A percentile compares a stretch with the other conserved stretches of the same genome.
phyloP scores from a whole-genome alignment of 768 basidiomycete species.

The Pulveroboletus sp. region DNA sequence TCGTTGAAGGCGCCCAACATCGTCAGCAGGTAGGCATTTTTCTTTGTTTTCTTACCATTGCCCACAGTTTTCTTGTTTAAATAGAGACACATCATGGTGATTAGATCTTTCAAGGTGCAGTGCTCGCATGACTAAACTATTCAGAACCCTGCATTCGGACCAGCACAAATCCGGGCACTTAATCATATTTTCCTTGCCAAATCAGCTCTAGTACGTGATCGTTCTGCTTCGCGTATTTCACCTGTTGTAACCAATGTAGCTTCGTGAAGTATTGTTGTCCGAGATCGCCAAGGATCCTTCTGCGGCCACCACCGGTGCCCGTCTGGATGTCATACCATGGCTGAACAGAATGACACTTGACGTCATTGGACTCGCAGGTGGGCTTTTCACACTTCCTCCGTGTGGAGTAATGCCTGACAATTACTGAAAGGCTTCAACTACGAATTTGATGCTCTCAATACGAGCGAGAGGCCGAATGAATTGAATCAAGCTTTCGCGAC shows the following conservation, averaged over 20 bases:
- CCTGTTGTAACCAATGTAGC: constrained; percentile 11
- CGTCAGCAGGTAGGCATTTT: constrained; percentile 31
- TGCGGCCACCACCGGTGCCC: background rate
- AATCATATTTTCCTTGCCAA: constrained; percentile 58
- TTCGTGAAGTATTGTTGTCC: constrained; percentile 42
- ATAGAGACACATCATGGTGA: constrained; percentile 27
- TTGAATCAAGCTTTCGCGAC: constrained; percentile 30
- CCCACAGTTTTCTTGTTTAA: background rate
- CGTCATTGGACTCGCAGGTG: constrained; percentile 34
- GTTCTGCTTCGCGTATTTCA: background rate
- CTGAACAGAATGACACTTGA: constrained; percentile 36
- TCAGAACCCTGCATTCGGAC: constrained; percentile 63
- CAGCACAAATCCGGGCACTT: constrained; percentile 51
- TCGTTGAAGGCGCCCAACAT: constrained; percentile 26
- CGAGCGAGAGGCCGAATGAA: constrained; percentile 23
- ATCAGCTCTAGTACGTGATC: constrained; percentile 39
- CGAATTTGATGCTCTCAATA: constrained; percentile 30
- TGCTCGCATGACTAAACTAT: background rate
- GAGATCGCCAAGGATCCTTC: constrained; percentile 29
- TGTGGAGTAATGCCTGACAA: background rate
- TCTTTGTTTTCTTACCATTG: background rate
- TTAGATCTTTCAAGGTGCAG: background rate
- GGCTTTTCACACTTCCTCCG: constrained; percentile 9
- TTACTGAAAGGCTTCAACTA: constrained; percentile 35
- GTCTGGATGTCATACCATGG: constrained; percentile 33